Evolutionary conservation across 2,329 filamentous ascomycete genomes (phyloP).

Genomic region (Cytospora mali): DNA sequence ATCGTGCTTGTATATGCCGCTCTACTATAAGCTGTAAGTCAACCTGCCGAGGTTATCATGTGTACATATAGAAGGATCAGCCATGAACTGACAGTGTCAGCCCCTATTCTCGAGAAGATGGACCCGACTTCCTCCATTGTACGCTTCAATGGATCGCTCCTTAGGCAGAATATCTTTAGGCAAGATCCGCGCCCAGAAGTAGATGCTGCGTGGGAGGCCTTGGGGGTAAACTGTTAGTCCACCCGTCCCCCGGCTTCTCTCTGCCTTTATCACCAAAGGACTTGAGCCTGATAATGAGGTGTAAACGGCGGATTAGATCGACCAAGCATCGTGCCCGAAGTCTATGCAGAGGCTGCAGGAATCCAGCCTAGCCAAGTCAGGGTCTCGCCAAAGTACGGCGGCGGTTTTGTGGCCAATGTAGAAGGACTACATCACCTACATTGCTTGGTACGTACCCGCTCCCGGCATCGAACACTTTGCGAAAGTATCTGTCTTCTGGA

Average conservation of each 20-base stretch:
- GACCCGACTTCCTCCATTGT: conserved; percentile 38
- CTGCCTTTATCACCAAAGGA: neutral
- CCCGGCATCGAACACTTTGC: neutral
- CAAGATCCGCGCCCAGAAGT: conserved; percentile 53
- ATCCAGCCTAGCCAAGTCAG: conserved; percentile 52
- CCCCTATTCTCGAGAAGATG: conserved; percentile 41
- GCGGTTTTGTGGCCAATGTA: conserved; percentile 52
- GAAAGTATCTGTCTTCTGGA: neutral
- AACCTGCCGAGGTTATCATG: too few relatives aligned
- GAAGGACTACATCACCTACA: conserved; percentile 53
- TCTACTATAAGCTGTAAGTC: neutral
- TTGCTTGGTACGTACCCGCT: conserved; percentile 45
- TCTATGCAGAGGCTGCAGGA: conserved; percentile 36
- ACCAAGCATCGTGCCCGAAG: neutral
- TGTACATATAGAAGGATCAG: neutral
- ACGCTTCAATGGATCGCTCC: conserved; percentile 59
- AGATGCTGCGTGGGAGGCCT: conserved; percentile 56
- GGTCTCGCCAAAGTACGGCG: conserved; percentile 52
- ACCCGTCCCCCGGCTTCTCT: neutral
- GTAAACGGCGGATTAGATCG: neutral
- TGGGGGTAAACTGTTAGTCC: conserved; percentile 38
- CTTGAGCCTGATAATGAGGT: neutral
- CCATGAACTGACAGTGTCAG: conserved; percentile 26
- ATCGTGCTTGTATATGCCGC: neutral
- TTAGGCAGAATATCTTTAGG: conserved; percentile 57